Conservation (phyloP, 345 rosid genomes). For the Boechera retrofracta region DNA sequence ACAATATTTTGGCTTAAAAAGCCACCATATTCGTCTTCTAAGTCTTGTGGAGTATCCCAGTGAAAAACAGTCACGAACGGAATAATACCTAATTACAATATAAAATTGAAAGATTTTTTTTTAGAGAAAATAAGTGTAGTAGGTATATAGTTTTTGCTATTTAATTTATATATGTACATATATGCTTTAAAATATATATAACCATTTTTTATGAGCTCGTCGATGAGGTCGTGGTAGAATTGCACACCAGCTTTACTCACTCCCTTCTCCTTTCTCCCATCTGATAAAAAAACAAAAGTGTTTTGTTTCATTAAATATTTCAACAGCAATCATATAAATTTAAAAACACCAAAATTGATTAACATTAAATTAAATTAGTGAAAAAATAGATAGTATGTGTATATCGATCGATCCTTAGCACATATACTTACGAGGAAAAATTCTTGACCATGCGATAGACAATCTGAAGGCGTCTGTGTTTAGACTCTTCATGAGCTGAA, state of each 20-base stretch:
- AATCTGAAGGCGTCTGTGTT: conserved; percentile 56
- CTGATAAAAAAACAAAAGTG: conserved; percentile 13
- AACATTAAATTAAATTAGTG: not conserved
- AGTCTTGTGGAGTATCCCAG: conserved; percentile 46
- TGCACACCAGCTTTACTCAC: conserved; percentile 51
- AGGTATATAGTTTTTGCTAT: not conserved
- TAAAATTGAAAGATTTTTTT: too few relatives aligned
- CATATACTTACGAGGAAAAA: conserved; percentile 49
- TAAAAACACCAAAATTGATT: not conserved
- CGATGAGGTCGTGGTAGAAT: conserved; percentile 59
- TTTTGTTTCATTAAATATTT: conserved; percentile 9
- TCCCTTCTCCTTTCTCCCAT: conserved; percentile 54
- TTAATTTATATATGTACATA: not conserved
- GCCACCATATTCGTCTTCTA: conserved; percentile 48
- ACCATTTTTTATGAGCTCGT: conserved; percentile 53
- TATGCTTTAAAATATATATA: not conserved
- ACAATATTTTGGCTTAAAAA: conserved; percentile 43
- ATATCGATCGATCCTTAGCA: not conserved
- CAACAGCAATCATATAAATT: not conserved
- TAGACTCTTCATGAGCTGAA: conserved; percentile 45
- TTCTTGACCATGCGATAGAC: conserved; percentile 63
- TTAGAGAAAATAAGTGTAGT: not conserved
- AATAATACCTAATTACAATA: conserved; percentile 15
- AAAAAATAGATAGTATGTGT: not conserved
- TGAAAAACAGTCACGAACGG: conserved; percentile 44